Evolutionary conservation across 805 yeast genomes (phyloP).

Genomic region (Metschnikowia peoriensis): DNA sequence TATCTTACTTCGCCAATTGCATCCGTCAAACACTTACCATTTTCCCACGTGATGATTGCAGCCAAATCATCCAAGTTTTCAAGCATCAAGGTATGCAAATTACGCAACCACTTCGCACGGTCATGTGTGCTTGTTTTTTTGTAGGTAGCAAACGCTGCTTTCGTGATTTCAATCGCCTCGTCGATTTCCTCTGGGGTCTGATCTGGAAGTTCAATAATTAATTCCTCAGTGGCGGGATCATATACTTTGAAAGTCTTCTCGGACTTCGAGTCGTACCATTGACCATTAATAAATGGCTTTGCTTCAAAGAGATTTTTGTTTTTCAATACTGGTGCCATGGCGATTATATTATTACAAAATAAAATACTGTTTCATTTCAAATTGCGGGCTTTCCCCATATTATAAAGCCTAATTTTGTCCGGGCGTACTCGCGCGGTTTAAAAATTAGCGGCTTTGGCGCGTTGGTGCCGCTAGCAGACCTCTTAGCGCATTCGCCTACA

Average conservation of each 20-base stretch:
- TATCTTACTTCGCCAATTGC: constrained; percentile 56
- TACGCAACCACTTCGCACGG: constrained; percentile 51
- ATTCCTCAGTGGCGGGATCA: constrained; percentile 42
- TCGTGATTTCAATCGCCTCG: constrained; percentile 47
- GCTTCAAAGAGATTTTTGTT: constrained; percentile 34
- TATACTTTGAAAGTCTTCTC: constrained; percentile 35
- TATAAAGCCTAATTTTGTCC: not conserved
- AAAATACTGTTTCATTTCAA: not conserved
- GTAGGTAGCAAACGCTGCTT: constrained; percentile 44
- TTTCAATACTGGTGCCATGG: constrained; percentile 24
- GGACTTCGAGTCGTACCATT: constrained; percentile 38
- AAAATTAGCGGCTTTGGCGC: not conserved
- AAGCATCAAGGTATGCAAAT: constrained; percentile 47
- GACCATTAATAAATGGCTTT: constrained; percentile 38
- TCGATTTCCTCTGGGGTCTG: constrained; percentile 44
- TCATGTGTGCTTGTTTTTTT: constrained; percentile 49
- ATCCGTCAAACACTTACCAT: constrained; percentile 56
- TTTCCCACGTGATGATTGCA: constrained; percentile 55
- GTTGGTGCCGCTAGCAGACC: not conserved
- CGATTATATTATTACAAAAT: not conserved
- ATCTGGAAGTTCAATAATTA: constrained; percentile 41
- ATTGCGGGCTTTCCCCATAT: not conserved
- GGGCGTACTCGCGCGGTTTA: not conserved
- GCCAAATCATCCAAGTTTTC: constrained; percentile 60
- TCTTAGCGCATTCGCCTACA: not conserved